Percentiles rank a stretch among this genome's conserved stretches.
Conservation (phyloP, 257 asterid genomes). For the Solanum commersonii region DNA sequence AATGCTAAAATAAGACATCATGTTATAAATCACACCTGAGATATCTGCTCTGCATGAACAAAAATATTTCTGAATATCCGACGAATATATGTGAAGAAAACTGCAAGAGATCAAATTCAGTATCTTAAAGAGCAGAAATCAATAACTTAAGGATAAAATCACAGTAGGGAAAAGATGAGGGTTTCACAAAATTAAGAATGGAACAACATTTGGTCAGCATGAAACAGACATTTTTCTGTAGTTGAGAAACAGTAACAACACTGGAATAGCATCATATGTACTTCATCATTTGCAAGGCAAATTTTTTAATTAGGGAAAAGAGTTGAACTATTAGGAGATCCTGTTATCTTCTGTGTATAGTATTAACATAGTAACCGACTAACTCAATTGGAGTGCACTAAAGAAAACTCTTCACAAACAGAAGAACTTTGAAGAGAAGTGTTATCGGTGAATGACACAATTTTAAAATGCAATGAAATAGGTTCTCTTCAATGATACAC, state of each 20-base stretch:
- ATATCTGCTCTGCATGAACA: conserved; percentile 75
- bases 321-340: neutral
- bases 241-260: neutral
- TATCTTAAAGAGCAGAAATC: neutral
- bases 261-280: neutral
- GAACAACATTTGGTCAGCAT: neutral
- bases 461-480: neutral
- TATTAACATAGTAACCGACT: neutral
- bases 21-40: conserved; percentile 48
- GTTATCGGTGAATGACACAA: neutral
- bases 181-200: neutral
- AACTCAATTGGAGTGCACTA: neutral
- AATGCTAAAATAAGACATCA: neutral
- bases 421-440: neutral
- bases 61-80: conserved; percentile 83
- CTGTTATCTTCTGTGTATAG: neutral
- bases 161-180: neutral
- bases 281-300: neutral
- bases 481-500: neutral
- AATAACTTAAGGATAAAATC: neutral
- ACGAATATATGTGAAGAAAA: conserved; percentile 65
- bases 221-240: neutral
- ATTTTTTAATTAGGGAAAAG: neutral
- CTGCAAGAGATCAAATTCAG: conserved; percentile 31
- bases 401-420: neutral